These are phyloP conservation scores for Penicillium sp. DNA, from an alignment of 2,329 filamentous ascomycete genomes.

Conservation along the genomic window DNA sequence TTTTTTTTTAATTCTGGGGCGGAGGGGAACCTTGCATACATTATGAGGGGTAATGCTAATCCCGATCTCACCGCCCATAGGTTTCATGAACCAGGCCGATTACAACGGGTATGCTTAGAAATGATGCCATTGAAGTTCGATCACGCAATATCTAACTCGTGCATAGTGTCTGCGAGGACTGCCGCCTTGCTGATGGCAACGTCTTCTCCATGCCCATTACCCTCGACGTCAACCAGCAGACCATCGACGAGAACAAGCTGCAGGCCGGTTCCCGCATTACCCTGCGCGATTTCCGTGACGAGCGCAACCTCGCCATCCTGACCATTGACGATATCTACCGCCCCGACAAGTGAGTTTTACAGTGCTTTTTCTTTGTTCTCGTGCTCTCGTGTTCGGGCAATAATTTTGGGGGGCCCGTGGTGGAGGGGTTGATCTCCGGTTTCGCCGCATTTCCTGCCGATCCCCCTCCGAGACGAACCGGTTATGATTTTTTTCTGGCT, in stretches of 20 bases:
- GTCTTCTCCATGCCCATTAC: slow-evolving; percentile 98
- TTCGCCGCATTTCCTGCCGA: background rate
- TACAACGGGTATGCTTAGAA: slow-evolving; percentile 74
- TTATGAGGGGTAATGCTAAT: slow-evolving; percentile 17
- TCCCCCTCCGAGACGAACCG: background rate
- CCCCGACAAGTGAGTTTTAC: slow-evolving; percentile 80
- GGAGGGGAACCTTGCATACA: background rate
- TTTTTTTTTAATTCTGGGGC: too few relatives aligned
- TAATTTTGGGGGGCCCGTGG: background rate
- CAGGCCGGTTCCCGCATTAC: slow-evolving; percentile 80
- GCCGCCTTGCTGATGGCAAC: slow-evolving; percentile 81
- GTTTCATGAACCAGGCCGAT: slow-evolving; percentile 96
- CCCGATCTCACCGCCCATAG: slow-evolving; percentile 53
- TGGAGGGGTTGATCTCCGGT: background rate
- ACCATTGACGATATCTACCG: slow-evolving; percentile 94
- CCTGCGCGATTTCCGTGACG: slow-evolving; percentile 92
- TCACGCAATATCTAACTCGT: slow-evolving; percentile 5
- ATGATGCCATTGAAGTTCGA: slow-evolving; percentile 9
- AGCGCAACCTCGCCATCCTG: slow-evolving; percentile 92
- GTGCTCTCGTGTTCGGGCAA: background rate
- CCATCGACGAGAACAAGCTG: slow-evolving; percentile 72
- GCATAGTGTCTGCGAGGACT: slow-evolving; percentile 78
- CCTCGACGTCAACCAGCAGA: slow-evolving; percentile 76
- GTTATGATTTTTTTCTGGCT: background rate
- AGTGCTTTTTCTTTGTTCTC: background rate